Base-by-base conservation (phyloP, 306 rosid species). In the Cucumis hystrix region DNA sequence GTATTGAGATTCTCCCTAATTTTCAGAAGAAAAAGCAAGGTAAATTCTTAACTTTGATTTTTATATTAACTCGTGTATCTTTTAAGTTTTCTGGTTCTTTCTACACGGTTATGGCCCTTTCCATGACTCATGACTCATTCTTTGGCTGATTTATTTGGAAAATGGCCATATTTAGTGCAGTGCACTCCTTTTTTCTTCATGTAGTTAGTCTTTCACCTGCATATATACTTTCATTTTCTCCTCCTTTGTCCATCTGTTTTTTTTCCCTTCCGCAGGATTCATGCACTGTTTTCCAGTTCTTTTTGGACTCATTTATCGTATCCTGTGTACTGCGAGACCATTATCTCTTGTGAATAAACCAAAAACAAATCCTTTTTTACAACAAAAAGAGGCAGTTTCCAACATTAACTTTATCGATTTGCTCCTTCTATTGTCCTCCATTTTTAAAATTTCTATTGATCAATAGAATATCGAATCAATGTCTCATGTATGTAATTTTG, bases 1-100 rank as follows among this genome's bases (percentile, higher is more conserved):
- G 87, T 88, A 87, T 89, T 77, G 97, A 95, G 87, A 92, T 95
- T 82, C 86, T 92, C 84, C 97, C 97, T 49, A 83, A 74, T 79
- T 51, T 58, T 74, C 85, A 83, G 87, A 88, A 79, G 74, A 86
- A 91, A 77, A 86, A 87, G 68, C 87, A 79, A 85, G 96, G 98
- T 93, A 80, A 81, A 61, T 28, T 30, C 33, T 52, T n/a, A 30
- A 51, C 77, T 73, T 10, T 9, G 14, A 25, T 28, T 7, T 45
- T 47, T 25, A 39, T 20, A 14, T 71, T 16, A 51, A 71, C 41
- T 15, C 39, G 58, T 21, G 76, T 49, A 71, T 25, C 14, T 18
- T 33, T 64, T 21, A 69, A 45, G 10, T 16, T 65, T 39, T 65
- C 8, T 39, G 72, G 72, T 14, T 43, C 5, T 23, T 72, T 72